Evolutionary conservation across 345 rosid genomes (phyloP), one percentile per base, ranked within the genome.

Genomic region (Rubroshorea leprosula): DNA sequence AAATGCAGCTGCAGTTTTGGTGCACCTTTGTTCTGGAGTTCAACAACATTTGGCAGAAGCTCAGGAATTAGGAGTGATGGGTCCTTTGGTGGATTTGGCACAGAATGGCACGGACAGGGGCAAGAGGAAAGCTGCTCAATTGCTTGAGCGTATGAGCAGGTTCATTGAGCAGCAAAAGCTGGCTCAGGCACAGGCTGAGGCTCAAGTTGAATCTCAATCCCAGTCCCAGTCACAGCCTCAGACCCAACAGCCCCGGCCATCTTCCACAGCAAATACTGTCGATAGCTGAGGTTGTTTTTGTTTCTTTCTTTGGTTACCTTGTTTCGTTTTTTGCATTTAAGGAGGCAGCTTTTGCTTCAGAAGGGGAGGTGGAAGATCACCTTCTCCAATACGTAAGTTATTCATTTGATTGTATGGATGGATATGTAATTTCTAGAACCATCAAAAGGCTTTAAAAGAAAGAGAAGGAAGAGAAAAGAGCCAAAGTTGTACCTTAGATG

Each of bases 101-200:
- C 88, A 78, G 44, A 89, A 79, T 51, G 99, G 99, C 43, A 93
- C 99, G 0, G 95, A 89, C 54, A 76, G 99, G 60, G 99, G 95
- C 45, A 93, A 89, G 70, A 71, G 99, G 50, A 93, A 93, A 73
- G 99, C 99, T 74, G 85, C 80, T 3, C 97, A 83, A 68, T 76
- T 89, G 70, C 80, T 93, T 1, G 97, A 89, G 43, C 91, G 94
- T 8, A 79, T 93, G 64, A 83, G 67, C 76, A 76, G 87, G 69
- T 78, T 73, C 49, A 29, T 76, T 25, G 99, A 89, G 67, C 90
- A 83, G 71, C 86, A 83, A 72, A 76, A 85, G 70, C 85, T 72
- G 66, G 83, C 75, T 38, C 71, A 76, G 57, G 62, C 66, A 12
- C 81, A 69, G 60, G 53, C 65, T 3, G 81, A 74, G 21, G 55